Conservation (phyloP, 208 protist genomes). For the Crithidia mellificae region DNA sequence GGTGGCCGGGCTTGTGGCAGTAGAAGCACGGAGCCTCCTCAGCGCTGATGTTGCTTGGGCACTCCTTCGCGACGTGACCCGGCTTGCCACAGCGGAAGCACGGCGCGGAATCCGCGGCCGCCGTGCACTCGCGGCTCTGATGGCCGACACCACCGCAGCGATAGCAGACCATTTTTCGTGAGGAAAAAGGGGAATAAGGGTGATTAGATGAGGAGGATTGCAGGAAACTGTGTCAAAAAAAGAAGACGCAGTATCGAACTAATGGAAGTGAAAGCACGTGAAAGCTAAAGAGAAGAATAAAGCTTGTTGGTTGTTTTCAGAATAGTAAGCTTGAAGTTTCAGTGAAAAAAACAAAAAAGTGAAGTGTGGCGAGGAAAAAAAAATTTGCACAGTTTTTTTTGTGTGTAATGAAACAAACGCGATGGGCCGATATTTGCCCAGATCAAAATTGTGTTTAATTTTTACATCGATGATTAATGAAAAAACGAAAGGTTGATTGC, state of each 20-base stretch:
- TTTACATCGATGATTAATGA: too few relatives aligned
- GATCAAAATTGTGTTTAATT: too few relatives aligned
- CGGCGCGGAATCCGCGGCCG: conserved; percentile 41
- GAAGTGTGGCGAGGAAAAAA: too few relatives aligned
- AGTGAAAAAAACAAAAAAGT: neutral
- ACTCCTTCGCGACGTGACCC: conserved; percentile 81
- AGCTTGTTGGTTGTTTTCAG: neutral
- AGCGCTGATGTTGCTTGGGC: conserved; percentile 59
- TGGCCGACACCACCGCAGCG: conserved; percentile 82
- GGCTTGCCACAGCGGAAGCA: conserved; percentile 85
- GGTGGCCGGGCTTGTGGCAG: conserved; percentile 86
- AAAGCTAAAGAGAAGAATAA: neutral
- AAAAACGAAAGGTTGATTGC: too few relatives aligned
- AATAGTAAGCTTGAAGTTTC: too few relatives aligned
- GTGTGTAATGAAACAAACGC: too few relatives aligned
- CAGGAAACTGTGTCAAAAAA: conserved; percentile 2
- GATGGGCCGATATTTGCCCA: too few relatives aligned
- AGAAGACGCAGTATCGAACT: too few relatives aligned
- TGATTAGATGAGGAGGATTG: conserved; percentile 9
- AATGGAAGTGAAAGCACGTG: neutral
- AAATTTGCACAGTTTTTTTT: too few relatives aligned
- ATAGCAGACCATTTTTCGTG: conserved; percentile 80
- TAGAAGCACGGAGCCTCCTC: conserved; percentile 85
- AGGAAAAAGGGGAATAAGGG: conserved; percentile 17
- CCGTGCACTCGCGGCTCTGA: conserved; percentile 78